A percentile compares a stretch with the other conserved stretches of the same genome.
Evolutionary conservation across 257 asterid genomes (phyloP).

Genomic region (Schizonepeta tenuifolia): DNA sequence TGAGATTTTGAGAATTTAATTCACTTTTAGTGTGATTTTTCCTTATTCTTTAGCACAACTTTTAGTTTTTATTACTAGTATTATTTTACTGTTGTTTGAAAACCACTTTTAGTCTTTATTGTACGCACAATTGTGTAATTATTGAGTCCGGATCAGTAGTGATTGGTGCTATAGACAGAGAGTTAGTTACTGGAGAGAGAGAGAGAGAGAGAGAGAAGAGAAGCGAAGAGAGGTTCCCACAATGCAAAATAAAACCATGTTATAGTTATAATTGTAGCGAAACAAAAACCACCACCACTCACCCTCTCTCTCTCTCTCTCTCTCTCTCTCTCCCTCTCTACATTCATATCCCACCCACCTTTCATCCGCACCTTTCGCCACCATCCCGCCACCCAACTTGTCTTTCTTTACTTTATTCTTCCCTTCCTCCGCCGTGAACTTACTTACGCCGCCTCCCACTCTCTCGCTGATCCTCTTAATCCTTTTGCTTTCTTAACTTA

Average conservation of each 20-base stretch:
- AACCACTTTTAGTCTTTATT: background rate
- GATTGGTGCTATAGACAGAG: conserved; percentile 6
- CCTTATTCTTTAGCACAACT: no score
- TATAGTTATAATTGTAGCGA: background rate
- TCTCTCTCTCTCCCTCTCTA: conserved; percentile 7
- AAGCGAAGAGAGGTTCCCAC: no score
- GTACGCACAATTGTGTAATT: background rate
- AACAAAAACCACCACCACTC: conserved; percentile 41
- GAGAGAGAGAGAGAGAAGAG: background rate
- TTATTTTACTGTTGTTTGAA: no score
- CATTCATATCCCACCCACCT: conserved; percentile 48
- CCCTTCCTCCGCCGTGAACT: conserved; percentile 24
- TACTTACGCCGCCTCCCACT: conserved; percentile 11
- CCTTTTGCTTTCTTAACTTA: conserved; percentile 5
- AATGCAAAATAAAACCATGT: background rate
- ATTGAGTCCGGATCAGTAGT: background rate
- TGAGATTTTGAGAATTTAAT: background rate
- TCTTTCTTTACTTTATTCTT: conserved; percentile 30
- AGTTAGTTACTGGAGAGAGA: conserved; percentile 22
- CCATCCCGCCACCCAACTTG: conserved; percentile 47
- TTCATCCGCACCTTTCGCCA: conserved; percentile 50
- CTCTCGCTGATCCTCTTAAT: background rate
- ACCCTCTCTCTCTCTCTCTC: background rate
- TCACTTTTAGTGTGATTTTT: background rate
- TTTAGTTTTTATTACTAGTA: no score